Conservation (phyloP, 495 filamentous ascomycete species). For the Talaromyces trachyspermus region DNA sequence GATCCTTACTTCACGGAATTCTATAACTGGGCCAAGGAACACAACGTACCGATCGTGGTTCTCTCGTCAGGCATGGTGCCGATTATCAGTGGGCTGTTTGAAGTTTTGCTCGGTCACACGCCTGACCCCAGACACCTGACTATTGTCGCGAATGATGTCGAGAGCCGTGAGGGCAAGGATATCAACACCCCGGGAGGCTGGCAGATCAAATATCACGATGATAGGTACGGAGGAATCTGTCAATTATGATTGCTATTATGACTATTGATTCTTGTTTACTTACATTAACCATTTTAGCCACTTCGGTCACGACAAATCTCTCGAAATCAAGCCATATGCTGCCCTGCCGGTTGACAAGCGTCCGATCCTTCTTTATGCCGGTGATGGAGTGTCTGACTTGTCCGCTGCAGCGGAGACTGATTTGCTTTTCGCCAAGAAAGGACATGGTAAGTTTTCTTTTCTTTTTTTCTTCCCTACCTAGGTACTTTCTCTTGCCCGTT, state of each 20-base stretch:
- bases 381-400: constrained; percentile 84
- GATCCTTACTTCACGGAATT: constrained; percentile 83
- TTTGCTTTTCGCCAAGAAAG: constrained; percentile 83
- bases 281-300: constrained; percentile 38
- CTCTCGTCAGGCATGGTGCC: constrained; percentile 87
- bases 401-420: constrained; percentile 85
- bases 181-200: constrained; percentile 75
- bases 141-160: constrained; percentile 80
- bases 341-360: constrained; percentile 56
- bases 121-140: constrained; percentile 53
- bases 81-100: constrained; percentile 76
- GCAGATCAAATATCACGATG: constrained; percentile 82
- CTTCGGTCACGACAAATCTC: constrained; percentile 90
- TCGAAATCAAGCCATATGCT: constrained; percentile 81
- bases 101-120: constrained; percentile 66
- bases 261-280: no score
- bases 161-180: constrained; percentile 57
- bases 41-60: constrained; percentile 88
- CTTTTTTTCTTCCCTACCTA: neutral
- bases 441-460: constrained; percentile 54
- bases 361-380: constrained; percentile 79
- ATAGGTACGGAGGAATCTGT: constrained; percentile 51
- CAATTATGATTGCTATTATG: no score
- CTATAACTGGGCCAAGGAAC: constrained; percentile 67
- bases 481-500: neutral